These are phyloP conservation scores for Pseudocercospora fuligena DNA, from an alignment of 2,329 filamentous ascomycete species.

Conservation along the genomic window DNA sequence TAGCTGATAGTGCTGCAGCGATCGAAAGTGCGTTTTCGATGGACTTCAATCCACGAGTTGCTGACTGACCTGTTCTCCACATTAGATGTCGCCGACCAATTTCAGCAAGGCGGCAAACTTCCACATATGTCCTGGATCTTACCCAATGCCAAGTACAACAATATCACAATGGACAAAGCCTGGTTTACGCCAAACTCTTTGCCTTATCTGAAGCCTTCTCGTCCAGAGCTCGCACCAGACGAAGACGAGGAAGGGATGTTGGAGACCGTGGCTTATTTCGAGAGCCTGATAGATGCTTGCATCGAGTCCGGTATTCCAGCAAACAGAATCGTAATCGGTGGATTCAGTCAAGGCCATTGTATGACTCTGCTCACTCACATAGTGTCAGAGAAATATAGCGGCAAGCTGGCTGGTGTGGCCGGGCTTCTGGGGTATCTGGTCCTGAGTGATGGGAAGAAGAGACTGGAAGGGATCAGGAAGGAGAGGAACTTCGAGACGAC, in stretches of 20 bases:
- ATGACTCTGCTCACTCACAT: slow-evolving; percentile 51
- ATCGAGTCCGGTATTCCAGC: slow-evolving; percentile 47
- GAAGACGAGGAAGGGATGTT: slow-evolving; percentile 54
- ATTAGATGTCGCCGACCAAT: slow-evolving; percentile 52
- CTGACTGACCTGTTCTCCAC: background rate
- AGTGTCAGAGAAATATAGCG: slow-evolving; percentile 45
- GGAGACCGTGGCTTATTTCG: slow-evolving; percentile 47
- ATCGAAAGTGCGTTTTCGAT: slow-evolving; percentile 41
- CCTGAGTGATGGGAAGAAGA: slow-evolving; percentile 38
- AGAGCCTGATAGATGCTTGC: slow-evolving; percentile 49
- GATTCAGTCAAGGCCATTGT: slow-evolving; percentile 56
- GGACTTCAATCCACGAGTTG: too few species aligned
- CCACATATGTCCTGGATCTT: slow-evolving; percentile 54
- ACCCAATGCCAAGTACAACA: slow-evolving; percentile 53
- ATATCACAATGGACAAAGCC: slow-evolving; percentile 49
- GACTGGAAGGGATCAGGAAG: slow-evolving; percentile 12
- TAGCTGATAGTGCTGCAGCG: slow-evolving; percentile 52
- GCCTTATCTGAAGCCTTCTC: slow-evolving; percentile 44
- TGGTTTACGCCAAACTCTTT: slow-evolving; percentile 50
- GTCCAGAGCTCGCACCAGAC: slow-evolving; percentile 51
- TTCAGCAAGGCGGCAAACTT: slow-evolving; percentile 52
- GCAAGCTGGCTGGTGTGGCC: slow-evolving; percentile 46
- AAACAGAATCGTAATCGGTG: slow-evolving; percentile 52
- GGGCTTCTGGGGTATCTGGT: slow-evolving; percentile 54
- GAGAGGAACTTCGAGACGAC: slow-evolving; percentile 19